These are phyloP conservation scores for Bacidia gigantensis DNA, from an alignment of 495 filamentous ascomycete species.

Conservation along the genomic window DNA sequence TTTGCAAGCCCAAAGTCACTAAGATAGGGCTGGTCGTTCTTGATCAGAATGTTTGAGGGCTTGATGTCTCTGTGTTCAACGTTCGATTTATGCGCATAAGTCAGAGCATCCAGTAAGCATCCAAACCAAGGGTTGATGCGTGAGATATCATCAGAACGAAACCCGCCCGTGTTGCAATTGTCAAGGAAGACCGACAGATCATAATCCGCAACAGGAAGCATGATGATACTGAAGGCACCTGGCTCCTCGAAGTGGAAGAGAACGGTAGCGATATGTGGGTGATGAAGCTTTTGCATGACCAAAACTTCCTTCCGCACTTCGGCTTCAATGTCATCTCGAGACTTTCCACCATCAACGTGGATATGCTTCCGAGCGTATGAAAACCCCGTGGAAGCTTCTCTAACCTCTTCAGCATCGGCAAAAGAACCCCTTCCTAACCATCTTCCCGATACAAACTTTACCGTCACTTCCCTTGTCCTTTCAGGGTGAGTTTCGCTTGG, in stretches of 20 bases:
- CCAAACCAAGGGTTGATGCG: slow-evolving; percentile 5
- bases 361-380: slow-evolving; percentile 11
- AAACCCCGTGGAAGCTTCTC: not conserved
- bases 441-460: not conserved
- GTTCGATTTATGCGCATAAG: slow-evolving; percentile 68
- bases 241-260: not conserved
- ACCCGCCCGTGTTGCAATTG: not conserved
- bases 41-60: slow-evolving; percentile 85
- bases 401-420: slow-evolving; percentile 6
- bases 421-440: not conserved
- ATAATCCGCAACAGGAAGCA: slow-evolving; percentile 6
- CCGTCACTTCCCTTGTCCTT: not conserved
- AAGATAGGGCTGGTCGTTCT: slow-evolving; percentile 43
- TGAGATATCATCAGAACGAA: not conserved
- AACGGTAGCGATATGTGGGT: slow-evolving; percentile 25
- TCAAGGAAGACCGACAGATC: not conserved
- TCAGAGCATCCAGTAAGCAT: slow-evolving; percentile 47
- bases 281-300: slow-evolving; percentile 71
- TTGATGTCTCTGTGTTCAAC: slow-evolving; percentile 96
- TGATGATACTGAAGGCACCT: slow-evolving; percentile 3
- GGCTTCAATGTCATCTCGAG: not conserved
- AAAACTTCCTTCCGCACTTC: slow-evolving; percentile 83
- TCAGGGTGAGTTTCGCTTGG: not conserved
- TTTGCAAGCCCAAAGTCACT: slow-evolving; percentile 93
- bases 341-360: not conserved